A percentile compares a stretch with the other conserved stretches of the same genome.
Conservation (phyloP, 2,329 filamentous ascomycete genomes). For the Cryphonectria parasitica region DNA sequence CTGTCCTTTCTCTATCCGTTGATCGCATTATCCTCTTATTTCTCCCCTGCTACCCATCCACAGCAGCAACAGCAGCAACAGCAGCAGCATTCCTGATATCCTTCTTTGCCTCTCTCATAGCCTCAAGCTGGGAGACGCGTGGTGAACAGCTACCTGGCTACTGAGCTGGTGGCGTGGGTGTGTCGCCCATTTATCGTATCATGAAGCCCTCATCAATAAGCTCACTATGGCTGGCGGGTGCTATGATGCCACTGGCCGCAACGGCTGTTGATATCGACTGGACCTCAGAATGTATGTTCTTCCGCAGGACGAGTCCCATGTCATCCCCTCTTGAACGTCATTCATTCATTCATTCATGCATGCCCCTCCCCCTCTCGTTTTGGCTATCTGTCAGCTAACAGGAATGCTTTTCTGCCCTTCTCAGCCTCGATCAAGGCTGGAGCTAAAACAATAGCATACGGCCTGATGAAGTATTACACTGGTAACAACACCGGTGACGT, state of each 20-base stretch:
- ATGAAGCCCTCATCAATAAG: constrained; percentile 27
- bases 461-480: constrained; percentile 31
- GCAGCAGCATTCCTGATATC: neutral
- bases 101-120: neutral
- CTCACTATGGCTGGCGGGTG: constrained; percentile 27
- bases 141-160: neutral
- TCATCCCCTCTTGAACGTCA: neutral
- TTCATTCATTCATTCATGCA: neutral
- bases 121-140: neutral
- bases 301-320: neutral
- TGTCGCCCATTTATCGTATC: neutral
- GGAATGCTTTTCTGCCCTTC: neutral
- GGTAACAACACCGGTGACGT: constrained; percentile 32
- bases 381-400: constrained; percentile 17
- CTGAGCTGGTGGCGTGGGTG: constrained; percentile 13
- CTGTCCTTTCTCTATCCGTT: neutral
- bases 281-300: constrained; percentile 25
- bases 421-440: constrained; percentile 29
- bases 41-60: neutral
- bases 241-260: constrained; percentile 28
- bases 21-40: neutral
- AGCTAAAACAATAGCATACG: constrained; percentile 30
- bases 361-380: neutral
- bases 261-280: constrained; percentile 31
- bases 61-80: neutral